phyloP scores from a whole-genome alignment of 768 basidiomycete species.

The Rossbeevera mucosa region DNA sequence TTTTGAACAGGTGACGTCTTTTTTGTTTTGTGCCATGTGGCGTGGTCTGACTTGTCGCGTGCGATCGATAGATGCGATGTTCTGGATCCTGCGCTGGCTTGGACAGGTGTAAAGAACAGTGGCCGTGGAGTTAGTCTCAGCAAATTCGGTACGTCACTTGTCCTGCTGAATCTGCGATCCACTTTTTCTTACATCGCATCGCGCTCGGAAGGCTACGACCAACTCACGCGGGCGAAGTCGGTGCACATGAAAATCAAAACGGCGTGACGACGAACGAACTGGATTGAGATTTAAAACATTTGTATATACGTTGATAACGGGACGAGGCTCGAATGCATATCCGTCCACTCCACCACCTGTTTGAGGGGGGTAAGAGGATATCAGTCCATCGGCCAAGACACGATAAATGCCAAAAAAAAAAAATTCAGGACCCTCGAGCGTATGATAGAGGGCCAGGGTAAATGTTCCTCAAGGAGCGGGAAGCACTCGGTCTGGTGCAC shows the following conservation, averaged over 20 bases:
- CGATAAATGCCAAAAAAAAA: not conserved
- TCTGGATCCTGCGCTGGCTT: conserved; percentile 88
- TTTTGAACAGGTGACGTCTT: conserved; percentile 68
- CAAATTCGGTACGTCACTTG: conserved; percentile 64
- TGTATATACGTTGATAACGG: not conserved
- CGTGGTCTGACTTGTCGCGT: not conserved
- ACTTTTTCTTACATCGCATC: not conserved
- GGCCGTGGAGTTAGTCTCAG: conserved; percentile 89
- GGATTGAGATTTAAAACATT: not conserved
- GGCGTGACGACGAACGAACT: conserved; percentile 1
- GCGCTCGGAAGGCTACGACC: conserved; percentile 70
- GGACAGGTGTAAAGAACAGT: conserved; percentile 93
- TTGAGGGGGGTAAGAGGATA: not conserved
- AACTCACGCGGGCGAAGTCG: conserved; percentile 74
- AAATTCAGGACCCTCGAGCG: conserved; percentile 33
- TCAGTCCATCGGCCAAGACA: conserved; percentile 1
- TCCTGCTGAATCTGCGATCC: not conserved
- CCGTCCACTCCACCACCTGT: not conserved
- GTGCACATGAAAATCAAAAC: conserved; percentile 82
- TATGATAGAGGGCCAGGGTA: conserved; percentile 31
- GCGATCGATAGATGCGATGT: conserved; percentile 63
- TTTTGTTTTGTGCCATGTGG: no score
- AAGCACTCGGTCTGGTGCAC: conserved; percentile 35
- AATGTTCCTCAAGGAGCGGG: conserved; percentile 29
- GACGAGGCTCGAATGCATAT: not conserved